Evolutionary conservation across 768 basidiomycete species (phyloP).

Genomic region (Mycena galericulata): DNA sequence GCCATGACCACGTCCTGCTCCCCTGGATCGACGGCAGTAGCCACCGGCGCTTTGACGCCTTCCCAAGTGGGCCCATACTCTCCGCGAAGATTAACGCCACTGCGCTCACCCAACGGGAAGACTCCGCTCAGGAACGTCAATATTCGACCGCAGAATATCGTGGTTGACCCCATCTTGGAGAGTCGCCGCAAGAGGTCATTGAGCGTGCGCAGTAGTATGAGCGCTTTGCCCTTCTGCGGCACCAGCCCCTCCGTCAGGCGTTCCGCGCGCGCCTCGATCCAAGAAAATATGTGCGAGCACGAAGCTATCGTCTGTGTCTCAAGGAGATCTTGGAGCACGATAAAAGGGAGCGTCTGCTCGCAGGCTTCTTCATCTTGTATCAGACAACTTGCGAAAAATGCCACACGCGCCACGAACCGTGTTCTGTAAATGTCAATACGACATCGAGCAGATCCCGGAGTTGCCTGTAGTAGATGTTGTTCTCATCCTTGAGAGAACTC

Average conservation of each 20-base stretch:
- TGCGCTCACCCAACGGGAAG: conserved; percentile 89
- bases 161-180: conserved; percentile 87
- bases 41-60: conserved; percentile 60
- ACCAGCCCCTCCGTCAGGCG: conserved; percentile 83
- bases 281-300: conserved; percentile 89
- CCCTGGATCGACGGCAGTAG: conserved; percentile 48
- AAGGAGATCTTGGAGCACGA: conserved; percentile 82
- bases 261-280: conserved; percentile 81
- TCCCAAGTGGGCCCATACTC: conserved; percentile 89
- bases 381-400: neutral
- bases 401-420: conserved; percentile 58
- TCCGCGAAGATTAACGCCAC: conserved; percentile 91
- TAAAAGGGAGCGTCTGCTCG: conserved; percentile 79
- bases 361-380: conserved; percentile 68
- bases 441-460: conserved; percentile 77
- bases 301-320: conserved; percentile 89
- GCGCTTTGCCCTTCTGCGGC: conserved; percentile 90
- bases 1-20: conserved; percentile 47
- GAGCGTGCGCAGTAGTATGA: conserved; percentile 83
- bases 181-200: conserved; percentile 90
- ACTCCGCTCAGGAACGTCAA: conserved; percentile 87
- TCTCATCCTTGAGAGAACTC: conserved; percentile 63
- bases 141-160: conserved; percentile 91
- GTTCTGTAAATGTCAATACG: conserved; percentile 80
- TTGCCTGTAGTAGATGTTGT: conserved; percentile 69